phyloP scores from a whole-genome alignment of 805 yeast species.

The Candida adriatica region DNA sequence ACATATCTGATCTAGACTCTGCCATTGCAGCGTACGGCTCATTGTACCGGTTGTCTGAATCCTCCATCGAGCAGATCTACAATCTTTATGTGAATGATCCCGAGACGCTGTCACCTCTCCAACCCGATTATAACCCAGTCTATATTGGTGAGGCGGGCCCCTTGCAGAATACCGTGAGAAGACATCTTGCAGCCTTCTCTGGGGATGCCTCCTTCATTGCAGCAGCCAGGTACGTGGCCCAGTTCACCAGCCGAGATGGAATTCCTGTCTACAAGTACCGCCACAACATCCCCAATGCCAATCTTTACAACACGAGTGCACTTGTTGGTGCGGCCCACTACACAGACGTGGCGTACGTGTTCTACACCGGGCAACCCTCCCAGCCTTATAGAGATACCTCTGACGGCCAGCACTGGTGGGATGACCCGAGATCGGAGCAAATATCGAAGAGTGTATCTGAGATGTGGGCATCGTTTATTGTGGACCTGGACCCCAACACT shows the following conservation, averaged over 20 bases:
- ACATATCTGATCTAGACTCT: constrained; percentile 2
- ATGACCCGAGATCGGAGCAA: constrained; percentile 5
- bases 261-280: constrained; percentile 8
- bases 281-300: constrained; percentile 7
- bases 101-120: constrained; percentile 7
- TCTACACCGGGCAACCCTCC: constrained; percentile 5
- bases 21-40: constrained; percentile 1
- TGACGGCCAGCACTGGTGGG: constrained; percentile 10
- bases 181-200: constrained; percentile 4
- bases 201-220: constrained; percentile 12
- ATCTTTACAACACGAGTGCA: constrained; percentile 4
- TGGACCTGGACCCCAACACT: constrained; percentile 10
- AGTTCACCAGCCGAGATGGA: constrained; percentile 2
- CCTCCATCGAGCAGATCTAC: constrained; percentile 3
- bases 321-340: constrained; percentile 6
- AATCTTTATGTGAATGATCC: constrained; percentile 3
- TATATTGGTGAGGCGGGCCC: constrained; percentile 1
- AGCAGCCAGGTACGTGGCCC: constrained; percentile 8
- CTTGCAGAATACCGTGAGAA: constrained; percentile 2
- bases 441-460: constrained; percentile 6
- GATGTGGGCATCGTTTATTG: constrained; percentile 8
- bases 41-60: constrained; percentile 5
- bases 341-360: constrained; percentile 7
- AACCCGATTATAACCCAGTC: constrained; percentile 10
- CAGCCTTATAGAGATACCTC: constrained; percentile 2